Conservation (phyloP, 768 basidiomycete genomes). For the Rickenella mellea region DNA sequence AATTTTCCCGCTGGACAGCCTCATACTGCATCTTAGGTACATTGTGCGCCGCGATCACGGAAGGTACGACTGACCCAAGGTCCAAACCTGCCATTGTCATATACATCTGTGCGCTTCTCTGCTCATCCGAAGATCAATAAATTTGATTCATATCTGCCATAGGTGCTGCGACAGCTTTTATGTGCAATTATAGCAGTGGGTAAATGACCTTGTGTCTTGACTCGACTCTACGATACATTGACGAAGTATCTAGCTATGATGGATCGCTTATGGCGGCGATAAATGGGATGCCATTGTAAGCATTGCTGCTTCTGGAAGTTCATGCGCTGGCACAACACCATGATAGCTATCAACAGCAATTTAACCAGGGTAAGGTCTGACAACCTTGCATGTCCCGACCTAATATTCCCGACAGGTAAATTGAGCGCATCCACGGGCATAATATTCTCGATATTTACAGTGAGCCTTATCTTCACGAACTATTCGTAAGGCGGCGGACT, state of each 20-base stretch:
- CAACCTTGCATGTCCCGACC: not conserved
- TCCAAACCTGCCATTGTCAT: slow-evolving; percentile 1
- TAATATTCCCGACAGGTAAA: not conserved
- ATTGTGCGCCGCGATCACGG: not conserved
- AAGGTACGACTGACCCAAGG: slow-evolving; percentile 1
- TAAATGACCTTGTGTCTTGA: not conserved
- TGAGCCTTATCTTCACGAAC: slow-evolving; percentile 2
- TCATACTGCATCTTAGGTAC: too few relatives aligned
- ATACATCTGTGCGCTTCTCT: not conserved
- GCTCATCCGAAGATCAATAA: not conserved
- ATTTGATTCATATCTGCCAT: not conserved
- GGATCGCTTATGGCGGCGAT: slow-evolving; percentile 5
- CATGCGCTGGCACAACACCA: too few relatives aligned
- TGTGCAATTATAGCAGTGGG: not conserved
- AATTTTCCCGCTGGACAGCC: too few relatives aligned
- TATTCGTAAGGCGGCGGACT: not conserved
- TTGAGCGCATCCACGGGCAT: slow-evolving; percentile 6
- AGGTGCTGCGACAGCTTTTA: not conserved
- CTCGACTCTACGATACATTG: not conserved
- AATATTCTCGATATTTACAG: slow-evolving; percentile 7
- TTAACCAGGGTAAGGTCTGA: slow-evolving; percentile 1
- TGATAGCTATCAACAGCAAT: slow-evolving; percentile 1
- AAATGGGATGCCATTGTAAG: slow-evolving; percentile 2
- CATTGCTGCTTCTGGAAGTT: too few relatives aligned
- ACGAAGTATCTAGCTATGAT: slow-evolving; percentile 8